Percentiles rank a stretch among this genome's conserved stretches.
These are phyloP conservation scores for Neurospora sp. DNA, from an alignment of 2,329 filamentous ascomycete species.

Conservation along the genomic window DNA sequence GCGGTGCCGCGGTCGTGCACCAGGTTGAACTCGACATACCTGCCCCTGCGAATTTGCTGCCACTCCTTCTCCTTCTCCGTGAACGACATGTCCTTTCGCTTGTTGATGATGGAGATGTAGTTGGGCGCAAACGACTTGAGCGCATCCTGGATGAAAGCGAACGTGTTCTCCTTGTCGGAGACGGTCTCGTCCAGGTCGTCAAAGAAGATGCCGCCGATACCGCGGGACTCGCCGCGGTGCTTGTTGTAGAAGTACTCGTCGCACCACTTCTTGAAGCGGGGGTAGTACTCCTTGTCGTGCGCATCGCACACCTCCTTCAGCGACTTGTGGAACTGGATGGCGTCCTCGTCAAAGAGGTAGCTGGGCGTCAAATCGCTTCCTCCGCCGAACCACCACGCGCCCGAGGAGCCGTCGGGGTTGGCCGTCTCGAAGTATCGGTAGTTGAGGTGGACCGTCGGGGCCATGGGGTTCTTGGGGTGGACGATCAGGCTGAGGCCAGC, in stretches of 20 bases:
- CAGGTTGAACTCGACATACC: constrained; percentile 97
- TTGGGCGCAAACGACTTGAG: constrained; percentile 80
- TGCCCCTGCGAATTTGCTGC: constrained; percentile 90
- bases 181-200: constrained; percentile 87
- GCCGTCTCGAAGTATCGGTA: constrained; percentile 98
- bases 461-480: constrained; percentile 92
- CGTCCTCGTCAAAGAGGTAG: constrained; percentile 95
- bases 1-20: constrained; percentile 92
- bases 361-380: constrained; percentile 87
- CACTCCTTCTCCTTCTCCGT: constrained; percentile 82
- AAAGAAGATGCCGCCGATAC: constrained; percentile 95
- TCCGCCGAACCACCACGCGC: constrained; percentile 97
- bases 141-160: constrained; percentile 80
- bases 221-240: constrained; percentile 77
- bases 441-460: constrained; percentile 94
- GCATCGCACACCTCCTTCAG: constrained; percentile 90
- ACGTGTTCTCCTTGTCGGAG: constrained; percentile 80
- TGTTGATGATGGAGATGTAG: constrained; percentile 82
- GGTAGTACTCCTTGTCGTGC: constrained; percentile 87
- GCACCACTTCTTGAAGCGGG: constrained; percentile 95
- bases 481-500: constrained; percentile 87
- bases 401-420: constrained; percentile 67
- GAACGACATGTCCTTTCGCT: constrained; percentile 85
- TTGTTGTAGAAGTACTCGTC: constrained; percentile 95
- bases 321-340: constrained; percentile 89